Evolutionary conservation across 2,329 filamentous ascomycete genomes (phyloP).

Genomic region (Ramichloridium luteum): DNA sequence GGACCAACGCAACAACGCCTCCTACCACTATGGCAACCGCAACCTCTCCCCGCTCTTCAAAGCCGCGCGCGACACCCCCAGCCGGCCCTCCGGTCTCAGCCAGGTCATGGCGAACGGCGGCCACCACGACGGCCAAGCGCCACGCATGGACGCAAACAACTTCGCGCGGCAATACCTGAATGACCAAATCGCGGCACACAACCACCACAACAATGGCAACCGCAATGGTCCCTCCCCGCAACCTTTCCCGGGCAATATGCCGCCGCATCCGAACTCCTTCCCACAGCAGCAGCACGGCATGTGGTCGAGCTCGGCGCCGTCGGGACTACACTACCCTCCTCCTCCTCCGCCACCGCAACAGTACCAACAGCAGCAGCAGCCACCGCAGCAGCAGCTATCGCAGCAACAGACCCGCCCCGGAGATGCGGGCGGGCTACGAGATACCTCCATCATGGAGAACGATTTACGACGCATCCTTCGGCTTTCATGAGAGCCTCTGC

Average conservation of each 20-base stretch:
- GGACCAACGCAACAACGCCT: constrained; percentile 15
- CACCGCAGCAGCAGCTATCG: too few relatives aligned
- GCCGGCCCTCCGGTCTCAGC: constrained; percentile 32
- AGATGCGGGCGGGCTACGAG: too few relatives aligned
- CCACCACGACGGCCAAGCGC: constrained; percentile 6
- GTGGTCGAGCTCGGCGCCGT: too few relatives aligned
- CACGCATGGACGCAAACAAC: constrained; percentile 13
- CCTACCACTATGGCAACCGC: constrained; percentile 33
- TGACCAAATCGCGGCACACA: constrained; percentile 19
- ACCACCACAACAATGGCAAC: constrained; percentile 4
- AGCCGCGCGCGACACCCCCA: constrained; percentile 32
- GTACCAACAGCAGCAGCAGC: too few relatives aligned
- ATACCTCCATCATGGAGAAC: constrained; percentile 28
- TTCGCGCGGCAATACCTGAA: constrained; percentile 24
- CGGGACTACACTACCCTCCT: too few relatives aligned
- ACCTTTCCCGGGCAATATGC: too few relatives aligned
- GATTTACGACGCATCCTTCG: constrained; percentile 31
- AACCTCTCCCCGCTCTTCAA: constrained; percentile 40
- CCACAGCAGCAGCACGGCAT: too few relatives aligned
- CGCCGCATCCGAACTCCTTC: too few relatives aligned
- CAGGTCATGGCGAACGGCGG: constrained; percentile 26
- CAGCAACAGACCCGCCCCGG: too few relatives aligned
- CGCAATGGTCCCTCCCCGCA: constrained; percentile 3
- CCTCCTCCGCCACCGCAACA: too few relatives aligned
- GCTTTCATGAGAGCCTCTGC: too few relatives aligned